A percentile compares a stretch with the other conserved stretches of the same genome.
Evolutionary conservation across 768 basidiomycete species (phyloP).

Genomic region (Pleurotus tuber-regium): DNA sequence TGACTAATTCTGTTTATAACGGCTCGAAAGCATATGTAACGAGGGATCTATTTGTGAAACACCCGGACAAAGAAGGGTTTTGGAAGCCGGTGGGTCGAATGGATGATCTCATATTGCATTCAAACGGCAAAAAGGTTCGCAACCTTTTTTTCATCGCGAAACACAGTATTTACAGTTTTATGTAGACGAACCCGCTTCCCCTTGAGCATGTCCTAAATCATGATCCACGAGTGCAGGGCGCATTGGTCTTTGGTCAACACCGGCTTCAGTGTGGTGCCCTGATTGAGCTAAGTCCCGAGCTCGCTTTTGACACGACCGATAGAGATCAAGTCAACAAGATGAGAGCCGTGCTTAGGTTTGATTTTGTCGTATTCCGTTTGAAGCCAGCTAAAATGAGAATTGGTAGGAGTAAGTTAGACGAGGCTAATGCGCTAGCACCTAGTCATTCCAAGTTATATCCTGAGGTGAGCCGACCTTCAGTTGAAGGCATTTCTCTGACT

Average conservation of each 20-base stretch:
- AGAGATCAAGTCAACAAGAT: neutral
- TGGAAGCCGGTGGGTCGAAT: conserved; percentile 15
- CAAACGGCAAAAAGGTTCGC: conserved; percentile 10
- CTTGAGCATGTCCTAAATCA: conserved; percentile 15
- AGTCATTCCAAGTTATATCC: conserved; percentile 26
- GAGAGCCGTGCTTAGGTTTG: conserved; percentile 12
- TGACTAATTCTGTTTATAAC: neutral
- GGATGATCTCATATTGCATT: neutral
- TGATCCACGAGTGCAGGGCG: conserved; percentile 19
- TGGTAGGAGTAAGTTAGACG: too few relatives aligned
- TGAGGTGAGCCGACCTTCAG: conserved; percentile 16
- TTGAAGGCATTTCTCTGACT: too few relatives aligned
- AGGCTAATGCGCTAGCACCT: conserved; percentile 21
- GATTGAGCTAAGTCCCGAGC: conserved; percentile 22
- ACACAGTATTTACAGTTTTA: neutral
- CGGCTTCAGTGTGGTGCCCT: conserved; percentile 26
- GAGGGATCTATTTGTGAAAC: conserved; percentile 22
- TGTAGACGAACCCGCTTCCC: conserved; percentile 7
- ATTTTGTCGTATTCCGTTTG: conserved; percentile 10
- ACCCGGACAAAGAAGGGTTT: conserved; percentile 19
- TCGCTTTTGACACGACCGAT: conserved; percentile 14
- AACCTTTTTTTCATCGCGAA: neutral
- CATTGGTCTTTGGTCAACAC: conserved; percentile 29
- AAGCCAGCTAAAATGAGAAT: conserved; percentile 26
- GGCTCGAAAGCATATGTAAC: conserved; percentile 16